Conservation (phyloP, 352 stramenopile genomes). For the Phytophthora parvispora region DNA sequence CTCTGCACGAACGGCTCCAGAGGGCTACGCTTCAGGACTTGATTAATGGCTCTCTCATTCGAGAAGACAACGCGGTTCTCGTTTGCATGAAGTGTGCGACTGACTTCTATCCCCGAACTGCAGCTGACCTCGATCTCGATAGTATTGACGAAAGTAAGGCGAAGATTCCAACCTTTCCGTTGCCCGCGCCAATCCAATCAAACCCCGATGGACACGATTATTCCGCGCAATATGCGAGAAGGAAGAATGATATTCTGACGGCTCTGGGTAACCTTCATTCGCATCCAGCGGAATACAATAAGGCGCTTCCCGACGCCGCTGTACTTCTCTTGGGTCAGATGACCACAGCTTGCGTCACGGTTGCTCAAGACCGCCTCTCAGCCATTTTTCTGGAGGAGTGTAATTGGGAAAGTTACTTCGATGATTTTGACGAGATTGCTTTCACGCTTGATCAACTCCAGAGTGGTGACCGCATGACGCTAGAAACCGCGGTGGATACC, state of each 20-base stretch:
- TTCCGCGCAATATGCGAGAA: neutral
- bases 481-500: neutral
- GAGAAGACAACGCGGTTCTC: slow-evolving; percentile 19
- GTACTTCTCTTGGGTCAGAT: slow-evolving; percentile 12
- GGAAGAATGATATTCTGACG: neutral
- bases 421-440: neutral
- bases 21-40: neutral
- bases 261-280: neutral
- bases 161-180: slow-evolving; percentile 9
- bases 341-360: neutral
- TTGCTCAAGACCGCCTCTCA: slow-evolving; percentile 11
- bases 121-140: slow-evolving; percentile 22
- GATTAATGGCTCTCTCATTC: slow-evolving; percentile 26
- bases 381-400: slow-evolving; percentile 11
- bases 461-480: neutral
- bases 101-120: slow-evolving; percentile 21
- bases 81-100: slow-evolving; percentile 27
- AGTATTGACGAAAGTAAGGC: slow-evolving; percentile 9
- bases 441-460: neutral
- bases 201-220: slow-evolving; percentile 16
- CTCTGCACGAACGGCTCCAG: slow-evolving; percentile 24
- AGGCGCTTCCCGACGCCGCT: slow-evolving; percentile 2
- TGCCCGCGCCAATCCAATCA: neutral
- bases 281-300: neutral
- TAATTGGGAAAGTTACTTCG: slow-evolving; percentile 1